Percentiles rank a stretch among this genome's conserved stretches.
These are phyloP conservation scores for Exophiala spinifera DNA, from an alignment of 2,329 filamentous ascomycete genomes.

Conservation along the genomic window DNA sequence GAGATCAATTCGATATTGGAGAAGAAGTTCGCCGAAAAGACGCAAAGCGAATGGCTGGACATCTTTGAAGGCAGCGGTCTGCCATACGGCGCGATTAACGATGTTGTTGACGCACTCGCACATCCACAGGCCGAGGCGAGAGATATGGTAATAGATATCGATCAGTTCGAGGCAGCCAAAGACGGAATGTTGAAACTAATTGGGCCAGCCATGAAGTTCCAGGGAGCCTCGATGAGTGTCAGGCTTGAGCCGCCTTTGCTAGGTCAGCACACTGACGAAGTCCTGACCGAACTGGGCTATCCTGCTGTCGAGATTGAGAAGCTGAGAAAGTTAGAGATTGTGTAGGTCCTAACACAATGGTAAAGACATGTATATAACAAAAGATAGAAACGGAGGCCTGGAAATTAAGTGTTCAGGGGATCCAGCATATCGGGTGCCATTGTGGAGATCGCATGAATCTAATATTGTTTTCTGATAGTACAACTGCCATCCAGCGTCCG, in stretches of 20 bases:
- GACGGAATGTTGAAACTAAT: slow-evolving; percentile 25
- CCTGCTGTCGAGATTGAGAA: slow-evolving; percentile 18
- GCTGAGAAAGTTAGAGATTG: slow-evolving; percentile 25
- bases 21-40: slow-evolving; percentile 20
- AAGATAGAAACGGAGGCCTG: neutral
- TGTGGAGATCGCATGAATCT: slow-evolving; percentile 23
- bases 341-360: slow-evolving; percentile 6
- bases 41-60: slow-evolving; percentile 21
- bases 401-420: neutral
- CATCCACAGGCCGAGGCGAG: slow-evolving; percentile 23
- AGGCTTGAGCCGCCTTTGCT: slow-evolving; percentile 24
- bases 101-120: slow-evolving; percentile 27
- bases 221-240: slow-evolving; percentile 18
- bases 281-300: slow-evolving; percentile 22
- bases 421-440: neutral
- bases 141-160: slow-evolving; percentile 25
- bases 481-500: slow-evolving; percentile 21
- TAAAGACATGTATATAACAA: slow-evolving; percentile 2
- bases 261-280: slow-evolving; percentile 26
- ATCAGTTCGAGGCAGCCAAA: slow-evolving; percentile 25
- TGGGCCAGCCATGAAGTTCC: slow-evolving; percentile 26
- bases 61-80: slow-evolving; percentile 27
- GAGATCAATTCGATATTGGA: slow-evolving; percentile 23
- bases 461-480: slow-evolving; percentile 25
- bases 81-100: slow-evolving; percentile 27